phyloP scores from a whole-genome alignment of 495 filamentous ascomycete species.

The Trichoderma gamsii region DNA sequence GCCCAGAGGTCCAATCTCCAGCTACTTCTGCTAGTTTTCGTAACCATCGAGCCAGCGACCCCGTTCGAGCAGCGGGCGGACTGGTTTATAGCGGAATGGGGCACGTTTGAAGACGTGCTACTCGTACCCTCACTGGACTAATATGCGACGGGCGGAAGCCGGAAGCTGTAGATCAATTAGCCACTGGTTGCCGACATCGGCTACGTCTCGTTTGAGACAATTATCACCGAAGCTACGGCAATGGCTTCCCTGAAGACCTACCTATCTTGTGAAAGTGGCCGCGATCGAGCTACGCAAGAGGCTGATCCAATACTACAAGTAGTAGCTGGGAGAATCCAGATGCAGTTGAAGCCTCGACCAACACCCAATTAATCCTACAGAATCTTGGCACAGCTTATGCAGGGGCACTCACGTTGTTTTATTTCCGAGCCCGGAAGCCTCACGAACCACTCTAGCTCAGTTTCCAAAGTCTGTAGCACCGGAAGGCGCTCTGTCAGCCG shows the following conservation, averaged over 20 bases:
- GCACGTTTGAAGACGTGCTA: background rate
- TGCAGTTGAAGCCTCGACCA: background rate
- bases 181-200: background rate
- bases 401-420: background rate
- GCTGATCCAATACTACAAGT: background rate
- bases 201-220: no score
- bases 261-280: no score
- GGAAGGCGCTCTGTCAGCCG: background rate
- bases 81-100: background rate
- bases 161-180: background rate
- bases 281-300: background rate
- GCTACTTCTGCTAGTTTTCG: background rate
- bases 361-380: background rate
- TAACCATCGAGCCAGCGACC: background rate
- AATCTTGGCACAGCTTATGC: background rate
- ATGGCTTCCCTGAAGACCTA: no score
- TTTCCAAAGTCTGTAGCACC: background rate
- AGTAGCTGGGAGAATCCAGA: background rate
- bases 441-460: background rate
- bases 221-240: no score
- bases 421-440: background rate
- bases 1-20: background rate
- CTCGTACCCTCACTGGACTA: no score
- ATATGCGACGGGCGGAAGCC: background rate
- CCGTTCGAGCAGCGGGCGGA: background rate